Percentiles rank a stretch among this genome's conserved stretches.
These are phyloP conservation scores for Aspergillus wentii DNA, from an alignment of 495 filamentous ascomycete species.

Conservation along the genomic window DNA sequence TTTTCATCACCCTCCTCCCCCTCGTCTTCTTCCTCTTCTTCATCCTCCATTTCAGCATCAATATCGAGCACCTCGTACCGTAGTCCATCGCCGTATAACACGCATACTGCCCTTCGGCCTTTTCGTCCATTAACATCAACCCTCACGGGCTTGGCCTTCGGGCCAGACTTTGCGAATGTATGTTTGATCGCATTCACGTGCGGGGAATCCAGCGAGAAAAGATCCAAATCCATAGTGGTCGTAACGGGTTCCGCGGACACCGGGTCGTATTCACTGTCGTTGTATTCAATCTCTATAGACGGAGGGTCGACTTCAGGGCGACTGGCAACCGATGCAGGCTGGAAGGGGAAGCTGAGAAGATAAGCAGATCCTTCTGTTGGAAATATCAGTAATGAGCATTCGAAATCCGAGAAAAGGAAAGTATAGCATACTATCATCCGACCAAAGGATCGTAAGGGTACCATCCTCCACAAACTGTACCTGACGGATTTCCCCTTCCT, in stretches of 20 bases:
- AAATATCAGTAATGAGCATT: conserved; percentile 13
- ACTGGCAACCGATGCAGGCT: conserved; percentile 7
- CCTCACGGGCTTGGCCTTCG: conserved; percentile 36
- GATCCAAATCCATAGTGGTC: conserved; percentile 16
- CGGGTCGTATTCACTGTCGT: conserved; percentile 13
- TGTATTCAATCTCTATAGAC: conserved; percentile 10
- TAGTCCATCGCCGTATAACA: conserved; percentile 49
- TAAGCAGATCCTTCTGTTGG: conserved; percentile 19
- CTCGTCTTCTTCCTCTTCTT: conserved; percentile 25
- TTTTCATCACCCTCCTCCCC: conserved; percentile 14
- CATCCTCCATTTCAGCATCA: conserved; percentile 37
- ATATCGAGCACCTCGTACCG: conserved; percentile 56
- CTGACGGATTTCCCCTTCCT: conserved; percentile 43
- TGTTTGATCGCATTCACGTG: conserved; percentile 23
- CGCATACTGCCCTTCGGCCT: conserved; percentile 48
- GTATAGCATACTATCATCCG: conserved; percentile 31
- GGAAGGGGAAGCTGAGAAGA: conserved; percentile 38
- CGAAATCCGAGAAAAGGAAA: conserved; percentile 10
- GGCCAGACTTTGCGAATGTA: conserved; percentile 28
- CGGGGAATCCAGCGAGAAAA: conserved; percentile 10
- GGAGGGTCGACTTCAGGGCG: conserved; percentile 4
- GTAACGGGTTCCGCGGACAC: conserved; percentile 11
- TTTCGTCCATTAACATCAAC: conserved; percentile 52
- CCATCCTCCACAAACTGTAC: conserved; percentile 53
- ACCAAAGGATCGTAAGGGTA: conserved; percentile 46